Conservation (phyloP, 2,329 filamentous ascomycete species). For the Nothophoma quercina region DNA sequence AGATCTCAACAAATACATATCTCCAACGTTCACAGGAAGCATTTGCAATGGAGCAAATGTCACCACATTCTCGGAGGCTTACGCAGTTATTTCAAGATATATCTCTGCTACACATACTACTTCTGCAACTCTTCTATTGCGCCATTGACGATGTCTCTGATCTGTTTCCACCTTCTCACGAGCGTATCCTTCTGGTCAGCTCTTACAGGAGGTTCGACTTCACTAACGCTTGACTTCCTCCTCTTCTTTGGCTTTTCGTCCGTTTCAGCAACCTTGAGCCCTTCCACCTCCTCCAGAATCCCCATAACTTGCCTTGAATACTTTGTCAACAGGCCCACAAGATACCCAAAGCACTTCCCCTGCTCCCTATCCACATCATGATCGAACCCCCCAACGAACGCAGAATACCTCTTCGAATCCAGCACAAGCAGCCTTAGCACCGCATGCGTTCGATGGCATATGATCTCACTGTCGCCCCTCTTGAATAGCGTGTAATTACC, state of each 20-base stretch:
- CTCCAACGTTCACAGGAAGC: too few relatives aligned
- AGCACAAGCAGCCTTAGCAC: slow-evolving; percentile 49
- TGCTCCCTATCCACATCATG: slow-evolving; percentile 47
- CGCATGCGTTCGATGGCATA: slow-evolving; percentile 57
- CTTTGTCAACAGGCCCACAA: slow-evolving; percentile 39
- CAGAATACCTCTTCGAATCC: slow-evolving; percentile 38
- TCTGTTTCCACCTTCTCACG: slow-evolving; percentile 50
- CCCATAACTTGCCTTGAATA: slow-evolving; percentile 41
- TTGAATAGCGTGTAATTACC: slow-evolving; percentile 40
- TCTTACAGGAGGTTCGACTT: neutral
- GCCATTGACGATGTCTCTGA: slow-evolving; percentile 33
- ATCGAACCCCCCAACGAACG: slow-evolving; percentile 41
- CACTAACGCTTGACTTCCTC: neutral
- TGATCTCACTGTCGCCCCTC: slow-evolving; percentile 32
- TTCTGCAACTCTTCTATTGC: slow-evolving; percentile 21
- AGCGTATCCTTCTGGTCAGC: slow-evolving; percentile 34
- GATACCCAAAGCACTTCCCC: slow-evolving; percentile 48
- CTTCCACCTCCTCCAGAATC: slow-evolving; percentile 36
- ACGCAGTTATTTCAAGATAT: too few relatives aligned
- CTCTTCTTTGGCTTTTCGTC: neutral
- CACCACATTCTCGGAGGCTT: too few relatives aligned
- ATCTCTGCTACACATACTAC: neutral
- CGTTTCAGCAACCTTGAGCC: slow-evolving; percentile 32
- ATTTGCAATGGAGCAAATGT: neutral
- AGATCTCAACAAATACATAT: too few relatives aligned